Evolutionary conservation across 1,139 yeast genomes (phyloP), one percentile per base, ranked within the genome.

Genomic region (Suhomyces maxii): DNA sequence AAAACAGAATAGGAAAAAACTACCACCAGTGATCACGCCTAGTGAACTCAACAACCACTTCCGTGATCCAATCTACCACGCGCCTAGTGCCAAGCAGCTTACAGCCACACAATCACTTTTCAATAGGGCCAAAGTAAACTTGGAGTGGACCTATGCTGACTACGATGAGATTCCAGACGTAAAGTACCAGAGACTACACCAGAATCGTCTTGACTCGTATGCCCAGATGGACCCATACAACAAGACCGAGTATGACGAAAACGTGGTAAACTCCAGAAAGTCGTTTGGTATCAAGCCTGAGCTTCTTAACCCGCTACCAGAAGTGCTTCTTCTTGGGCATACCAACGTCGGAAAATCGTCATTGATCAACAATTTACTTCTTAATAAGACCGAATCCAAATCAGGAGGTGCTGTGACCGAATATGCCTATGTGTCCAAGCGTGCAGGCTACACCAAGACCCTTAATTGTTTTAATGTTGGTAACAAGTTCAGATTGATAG

Each of bases 271-370:
- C 13, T 56, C 66, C 10, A 51, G 52, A 46, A 60, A 53, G 44
- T 58, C 71, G 1, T 68, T 67, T 51, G 74, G 75, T 0, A 62
- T 69, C 18, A 52, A 49, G 12, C 71, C 73, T 5, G 59, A 55
- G 12, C 53, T 63, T 25, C 56, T 71, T 34, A 56, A 51, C 40
- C 62, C 65, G 11, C 55, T 73, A 12, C 96, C 96, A 0, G 96
- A 89, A 57, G 80, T 89, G 3, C 69, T 86, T 7, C 73, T 89
- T 37, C 59, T 89, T 44, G 97, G 97, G 0, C 79, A 88, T 53
- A 85, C 95, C 42, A 89, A 89, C 57, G 89, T 83, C 1, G 97
- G 97, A 0, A 89, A 89, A 60, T 87, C 95, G 0, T 82, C 95
- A 0, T 64, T 89, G 35, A 68, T 89, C 36, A 86, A 88, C 56